Conservation (phyloP, 345 rosid species). For the Linum lewisii region DNA sequence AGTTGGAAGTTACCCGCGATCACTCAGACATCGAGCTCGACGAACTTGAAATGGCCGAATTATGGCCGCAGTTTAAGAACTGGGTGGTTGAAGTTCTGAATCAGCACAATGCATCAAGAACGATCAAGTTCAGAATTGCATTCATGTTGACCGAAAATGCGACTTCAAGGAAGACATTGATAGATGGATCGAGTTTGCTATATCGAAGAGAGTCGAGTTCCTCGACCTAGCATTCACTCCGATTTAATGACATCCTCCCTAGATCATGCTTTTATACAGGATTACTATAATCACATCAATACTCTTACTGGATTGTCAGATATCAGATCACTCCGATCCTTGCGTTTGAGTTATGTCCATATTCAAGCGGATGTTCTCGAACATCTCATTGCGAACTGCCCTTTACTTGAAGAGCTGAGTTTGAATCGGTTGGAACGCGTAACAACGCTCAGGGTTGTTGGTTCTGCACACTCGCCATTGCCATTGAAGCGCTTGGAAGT, state of each 20-base stretch:
- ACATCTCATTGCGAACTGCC: constrained; percentile 1
- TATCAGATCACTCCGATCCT: not conserved
- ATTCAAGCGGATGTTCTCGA: not conserved
- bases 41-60: too few relatives aligned
- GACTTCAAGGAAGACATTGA: too few relatives aligned
- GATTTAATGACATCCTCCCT: rapidly evolving
- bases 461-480: constrained; percentile 1
- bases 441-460: not conserved
- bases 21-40: too few relatives aligned
- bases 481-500: constrained; percentile 3
- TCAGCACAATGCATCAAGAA: too few relatives aligned
- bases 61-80: too few relatives aligned
- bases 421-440: not conserved
- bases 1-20: too few relatives aligned
- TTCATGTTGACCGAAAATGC: too few relatives aligned
- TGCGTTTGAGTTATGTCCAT: not conserved
- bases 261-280: not conserved
- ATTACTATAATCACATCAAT: not conserved
- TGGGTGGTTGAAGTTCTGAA: too few relatives aligned
- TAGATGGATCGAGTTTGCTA: too few relatives aligned
- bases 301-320: not conserved
- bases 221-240: not conserved
- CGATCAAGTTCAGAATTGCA: too few relatives aligned
- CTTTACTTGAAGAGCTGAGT: not conserved
- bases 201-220: not conserved